Evolutionary conservation across 139 green algal species (phyloP), one percentile per base, ranked within the genome.

Genomic region (Penium margaritaceum): DNA sequence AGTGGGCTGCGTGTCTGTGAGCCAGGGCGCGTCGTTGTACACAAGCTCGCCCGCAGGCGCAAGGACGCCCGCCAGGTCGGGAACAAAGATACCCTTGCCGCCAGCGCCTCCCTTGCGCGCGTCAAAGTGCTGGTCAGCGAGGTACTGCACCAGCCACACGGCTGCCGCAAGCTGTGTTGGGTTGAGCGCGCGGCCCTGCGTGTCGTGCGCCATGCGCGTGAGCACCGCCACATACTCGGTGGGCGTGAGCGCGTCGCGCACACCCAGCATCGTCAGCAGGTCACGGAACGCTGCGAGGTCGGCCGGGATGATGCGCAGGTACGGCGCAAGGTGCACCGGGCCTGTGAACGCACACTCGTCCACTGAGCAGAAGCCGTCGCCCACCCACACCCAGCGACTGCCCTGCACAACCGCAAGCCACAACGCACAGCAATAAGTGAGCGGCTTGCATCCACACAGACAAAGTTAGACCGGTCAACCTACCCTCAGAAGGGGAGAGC

Each of bases 21-120:
- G 54, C 89, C 89, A 94, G 0, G 87, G 87, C 3, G 89, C 89
- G 58, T 94, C 89, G 63, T 94, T 90, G 83, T 78, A 92, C 0
- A 84, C 81, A 32, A 91, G 83, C 54, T 88, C 73, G 1, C 5
- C 53, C 2, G 84, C 81, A 1, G 63, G 35, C 30, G 44, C 39
- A 55, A 94, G 61, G 27, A 86, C 69, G 2, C 83, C 84, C 4
- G 60, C n/a, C 1, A 77, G 74, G 64, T 91, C 85, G 3, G 87
- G 89, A 9, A 88, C 82, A 44, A 81, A 84, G 27, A 90, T 27
- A n/a, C 33, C 36, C 44, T 68, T 41, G 14, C 32, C 53, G 27
- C 30, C 39, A 29, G 29, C 34, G n/a, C 58, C 33, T 29, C 12
- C 36, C 54, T 14, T 70, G 19, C 19, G n/a, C 3, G 34, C 27